Evolutionary conservation across 2,329 filamentous ascomycete species (phyloP).

Genomic region (Pseudogymnoascus sp.): DNA sequence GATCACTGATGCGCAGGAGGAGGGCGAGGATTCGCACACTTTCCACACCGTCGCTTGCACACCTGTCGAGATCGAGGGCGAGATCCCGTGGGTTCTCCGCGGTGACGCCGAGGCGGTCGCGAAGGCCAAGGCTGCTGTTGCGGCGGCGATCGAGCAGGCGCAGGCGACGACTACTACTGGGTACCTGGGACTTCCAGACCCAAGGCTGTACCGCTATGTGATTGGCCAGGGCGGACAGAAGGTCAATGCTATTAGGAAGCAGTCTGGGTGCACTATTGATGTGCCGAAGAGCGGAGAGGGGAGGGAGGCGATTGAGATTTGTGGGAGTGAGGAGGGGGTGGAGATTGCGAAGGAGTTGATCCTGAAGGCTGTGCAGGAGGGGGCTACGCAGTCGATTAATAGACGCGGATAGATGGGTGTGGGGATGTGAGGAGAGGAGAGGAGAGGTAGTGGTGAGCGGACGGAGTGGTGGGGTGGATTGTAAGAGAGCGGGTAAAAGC

Average conservation of each 20-base stretch:
- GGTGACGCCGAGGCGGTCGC: conserved; percentile 72
- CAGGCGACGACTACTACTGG: conserved; percentile 67
- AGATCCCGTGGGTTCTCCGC: conserved; percentile 84
- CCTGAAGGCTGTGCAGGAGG: conserved; percentile 70
- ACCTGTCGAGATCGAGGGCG: conserved; percentile 44
- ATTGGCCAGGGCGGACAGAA: conserved; percentile 84
- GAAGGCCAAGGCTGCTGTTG: conserved; percentile 72
- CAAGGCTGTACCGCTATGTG: conserved; percentile 80
- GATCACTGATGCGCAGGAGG: conserved; percentile 78
- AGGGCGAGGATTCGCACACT: conserved; percentile 61
- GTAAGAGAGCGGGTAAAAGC: conserved; percentile 7
- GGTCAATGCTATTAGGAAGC: conserved; percentile 86
- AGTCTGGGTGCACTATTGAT: conserved; percentile 89
- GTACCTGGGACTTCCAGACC: conserved; percentile 85
- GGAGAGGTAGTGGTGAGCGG: background rate
- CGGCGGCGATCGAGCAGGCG: conserved; percentile 66
- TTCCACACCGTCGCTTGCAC: conserved; percentile 74
- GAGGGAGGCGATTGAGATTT: conserved; percentile 83
- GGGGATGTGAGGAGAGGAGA: background rate
- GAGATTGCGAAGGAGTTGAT: conserved; percentile 87
- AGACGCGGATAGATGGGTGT: background rate
- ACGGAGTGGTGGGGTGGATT: background rate
- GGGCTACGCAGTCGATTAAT: conserved; percentile 25
- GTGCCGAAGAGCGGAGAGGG: conserved; percentile 74
- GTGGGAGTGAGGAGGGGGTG: conserved; percentile 70